Base-by-base conservation (phyloP, 495 filamentous ascomycete genomes). In the Sphaerosporella brunnea region DNA sequence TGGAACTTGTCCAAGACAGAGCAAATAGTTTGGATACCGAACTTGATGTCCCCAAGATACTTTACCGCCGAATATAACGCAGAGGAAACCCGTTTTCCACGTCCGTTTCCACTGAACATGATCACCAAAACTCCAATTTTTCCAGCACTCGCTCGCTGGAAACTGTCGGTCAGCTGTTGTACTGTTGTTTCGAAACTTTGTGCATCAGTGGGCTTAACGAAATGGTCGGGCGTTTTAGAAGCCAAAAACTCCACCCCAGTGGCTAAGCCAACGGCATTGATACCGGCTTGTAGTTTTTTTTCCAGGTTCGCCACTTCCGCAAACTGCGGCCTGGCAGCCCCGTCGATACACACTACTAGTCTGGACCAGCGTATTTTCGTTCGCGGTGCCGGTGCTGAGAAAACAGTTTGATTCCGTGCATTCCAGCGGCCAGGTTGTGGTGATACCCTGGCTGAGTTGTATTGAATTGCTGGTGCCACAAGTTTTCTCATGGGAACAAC, bases 1-100 rank as follows among this genome's bases (percentile, higher is more conserved):
- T 11, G 9, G 24, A 57, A 59, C 24, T 61, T 60, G 11, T 39
- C 37, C n/a, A 44, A 40, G 16, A 56, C 48, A 4, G 42, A 43
- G 16, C 56, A 60, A 15, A 60, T 53, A 3, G 57, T 60, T 18
- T 47, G 47, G 8, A 61, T 20, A 18, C 58, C 58, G 25, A 19
- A 43, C 21, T 13, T 13, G 9, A 26, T 1, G 13, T 25, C 24
- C 1, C 40, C 40, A 23, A 26, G 13, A 13, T n/a, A 43, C 40
- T 11, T 43, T 7, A 25, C 23, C 21, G 37, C 15, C 37, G 37
- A 9, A 11, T 40, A 16, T 10, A 18, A 40, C 18, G 10, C 20
- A 9, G 18, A 15, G 37, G n/a, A n/a, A 7, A 11, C 20, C 10
- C 18, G 1, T 18, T 40, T n/a, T n/a, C n/a, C n/a, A n/a, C n/a